A percentile compares a stretch with the other conserved stretches of the same genome.
These are phyloP conservation scores for Macrolepiota albuminosa DNA, from an alignment of 768 basidiomycete species.

Conservation along the genomic window DNA sequence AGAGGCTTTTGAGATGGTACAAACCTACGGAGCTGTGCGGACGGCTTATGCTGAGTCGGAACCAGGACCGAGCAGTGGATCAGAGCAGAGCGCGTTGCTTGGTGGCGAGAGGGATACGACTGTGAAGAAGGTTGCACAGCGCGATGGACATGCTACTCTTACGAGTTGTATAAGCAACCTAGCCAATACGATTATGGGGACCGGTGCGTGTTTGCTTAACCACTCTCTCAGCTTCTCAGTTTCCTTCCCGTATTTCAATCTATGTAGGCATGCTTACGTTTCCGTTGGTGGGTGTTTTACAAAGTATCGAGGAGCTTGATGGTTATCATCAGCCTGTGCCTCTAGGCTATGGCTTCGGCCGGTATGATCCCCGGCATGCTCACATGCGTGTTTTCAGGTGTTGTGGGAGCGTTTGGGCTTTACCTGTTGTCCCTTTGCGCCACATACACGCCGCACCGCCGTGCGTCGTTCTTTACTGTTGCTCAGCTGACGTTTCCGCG, in stretches of 20 bases:
- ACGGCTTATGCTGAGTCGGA: slow-evolving; percentile 23
- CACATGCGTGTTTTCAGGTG: slow-evolving; percentile 80
- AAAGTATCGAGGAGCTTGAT: background rate
- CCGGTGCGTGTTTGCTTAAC: slow-evolving; percentile 45
- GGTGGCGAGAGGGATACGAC: slow-evolving; percentile 32
- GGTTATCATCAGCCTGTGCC: background rate
- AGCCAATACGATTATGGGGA: slow-evolving; percentile 89
- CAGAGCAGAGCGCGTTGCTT: slow-evolving; percentile 60
- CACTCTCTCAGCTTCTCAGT: slow-evolving; percentile 1
- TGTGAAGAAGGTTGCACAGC: slow-evolving; percentile 17
- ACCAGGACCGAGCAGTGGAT: slow-evolving; percentile 22
- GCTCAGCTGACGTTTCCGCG: slow-evolving; percentile 85
- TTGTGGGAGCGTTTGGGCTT: slow-evolving; percentile 76
- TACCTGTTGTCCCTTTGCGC: slow-evolving; percentile 88
- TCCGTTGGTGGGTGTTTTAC: slow-evolving; percentile 55
- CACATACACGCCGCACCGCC: slow-evolving; percentile 64
- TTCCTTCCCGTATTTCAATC: background rate
- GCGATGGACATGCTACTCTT: slow-evolving; percentile 67
- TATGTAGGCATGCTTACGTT: slow-evolving; percentile 83
- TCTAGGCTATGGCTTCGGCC: slow-evolving; percentile 82
- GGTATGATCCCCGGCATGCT: slow-evolving; percentile 88
- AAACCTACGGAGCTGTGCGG: slow-evolving; percentile 59
- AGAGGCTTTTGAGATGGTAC: slow-evolving; percentile 56
- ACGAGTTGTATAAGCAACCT: slow-evolving; percentile 74
- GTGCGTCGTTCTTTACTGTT: slow-evolving; percentile 79